Evolutionary conservation across 2,329 filamentous ascomycete species (phyloP).

Genomic region (Calonectria hongkongensis): DNA sequence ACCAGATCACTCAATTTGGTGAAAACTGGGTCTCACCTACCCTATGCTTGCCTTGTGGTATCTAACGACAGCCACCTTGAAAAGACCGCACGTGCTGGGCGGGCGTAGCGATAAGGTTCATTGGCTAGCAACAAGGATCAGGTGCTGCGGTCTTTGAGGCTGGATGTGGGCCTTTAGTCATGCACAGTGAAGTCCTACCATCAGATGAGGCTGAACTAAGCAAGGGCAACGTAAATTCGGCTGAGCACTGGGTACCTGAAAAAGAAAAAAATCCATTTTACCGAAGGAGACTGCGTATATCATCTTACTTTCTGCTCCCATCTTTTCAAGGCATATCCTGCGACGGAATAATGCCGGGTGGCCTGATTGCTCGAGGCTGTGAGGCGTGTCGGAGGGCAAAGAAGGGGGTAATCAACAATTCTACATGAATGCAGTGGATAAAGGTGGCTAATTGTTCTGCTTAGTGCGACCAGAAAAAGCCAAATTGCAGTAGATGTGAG

Average conservation of each 20-base stretch:
- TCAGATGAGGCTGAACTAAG: not conserved
- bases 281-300: not conserved
- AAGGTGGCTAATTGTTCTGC: not conserved
- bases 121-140: no score
- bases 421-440: not conserved
- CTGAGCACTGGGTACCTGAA: not conserved
- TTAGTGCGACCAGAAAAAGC: slow-evolving; percentile 6
- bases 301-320: not conserved
- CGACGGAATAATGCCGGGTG: not conserved
- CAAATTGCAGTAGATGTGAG: not conserved
- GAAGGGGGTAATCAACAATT: not conserved
- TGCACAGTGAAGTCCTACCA: not conserved
- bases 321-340: not conserved
- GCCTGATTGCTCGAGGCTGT: not conserved
- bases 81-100: no score
- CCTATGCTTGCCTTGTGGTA: no score
- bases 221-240: not conserved
- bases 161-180: not conserved
- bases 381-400: slow-evolving; percentile 1
- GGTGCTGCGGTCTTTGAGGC: no score
- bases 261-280: not conserved
- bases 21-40: no score
- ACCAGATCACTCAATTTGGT: no score
- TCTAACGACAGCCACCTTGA: no score
- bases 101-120: no score